Evolutionary conservation across 768 basidiomycete genomes (phyloP).

Genomic region (Sporobolomyces roseus): DNA sequence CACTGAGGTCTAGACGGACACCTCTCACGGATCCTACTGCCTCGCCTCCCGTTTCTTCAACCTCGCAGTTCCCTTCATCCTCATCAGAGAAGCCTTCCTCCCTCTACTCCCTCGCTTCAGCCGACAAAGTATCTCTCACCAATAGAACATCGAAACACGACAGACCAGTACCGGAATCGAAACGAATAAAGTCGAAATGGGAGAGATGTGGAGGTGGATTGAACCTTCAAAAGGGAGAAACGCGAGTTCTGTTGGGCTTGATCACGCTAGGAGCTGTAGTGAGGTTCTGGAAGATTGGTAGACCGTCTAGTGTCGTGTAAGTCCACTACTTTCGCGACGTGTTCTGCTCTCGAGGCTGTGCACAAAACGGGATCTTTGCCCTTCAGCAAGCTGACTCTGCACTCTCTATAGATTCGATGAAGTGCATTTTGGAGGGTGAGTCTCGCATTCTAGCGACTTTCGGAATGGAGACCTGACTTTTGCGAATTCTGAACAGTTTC

Average conservation of each 20-base stretch:
- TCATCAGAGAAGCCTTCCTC: slow-evolving; percentile 2
- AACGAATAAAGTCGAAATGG: slow-evolving; percentile 15
- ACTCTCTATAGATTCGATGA: slow-evolving; percentile 74
- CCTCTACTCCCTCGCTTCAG: slow-evolving; percentile 5
- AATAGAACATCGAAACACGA: background rate
- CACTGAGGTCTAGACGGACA: slow-evolving; percentile 8
- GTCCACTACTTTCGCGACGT: background rate
- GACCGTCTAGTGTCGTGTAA: slow-evolving; percentile 78
- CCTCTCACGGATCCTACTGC: background rate
- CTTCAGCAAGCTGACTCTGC: slow-evolving; percentile 3
- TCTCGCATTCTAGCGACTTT: background rate
- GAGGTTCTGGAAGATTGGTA: slow-evolving; percentile 77
- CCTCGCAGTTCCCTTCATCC: background rate
- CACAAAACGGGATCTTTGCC: background rate
- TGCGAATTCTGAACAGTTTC: slow-evolving; percentile 28
- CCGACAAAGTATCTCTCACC: slow-evolving; percentile 5
- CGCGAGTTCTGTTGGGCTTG: slow-evolving; percentile 66
- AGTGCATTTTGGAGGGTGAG: slow-evolving; percentile 91
- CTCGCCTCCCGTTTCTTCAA: background rate
- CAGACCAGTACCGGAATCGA: background rate
- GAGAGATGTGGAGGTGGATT: slow-evolving; percentile 29
- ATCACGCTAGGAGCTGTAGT: slow-evolving; percentile 70
- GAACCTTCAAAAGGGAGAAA: slow-evolving; percentile 57
- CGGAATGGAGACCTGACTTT: background rate
- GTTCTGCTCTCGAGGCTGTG: slow-evolving; percentile 13